phyloP scores from a whole-genome alignment of 192 early-diverging fungal genomes.

The Entophlyctis luteolus region DNA sequence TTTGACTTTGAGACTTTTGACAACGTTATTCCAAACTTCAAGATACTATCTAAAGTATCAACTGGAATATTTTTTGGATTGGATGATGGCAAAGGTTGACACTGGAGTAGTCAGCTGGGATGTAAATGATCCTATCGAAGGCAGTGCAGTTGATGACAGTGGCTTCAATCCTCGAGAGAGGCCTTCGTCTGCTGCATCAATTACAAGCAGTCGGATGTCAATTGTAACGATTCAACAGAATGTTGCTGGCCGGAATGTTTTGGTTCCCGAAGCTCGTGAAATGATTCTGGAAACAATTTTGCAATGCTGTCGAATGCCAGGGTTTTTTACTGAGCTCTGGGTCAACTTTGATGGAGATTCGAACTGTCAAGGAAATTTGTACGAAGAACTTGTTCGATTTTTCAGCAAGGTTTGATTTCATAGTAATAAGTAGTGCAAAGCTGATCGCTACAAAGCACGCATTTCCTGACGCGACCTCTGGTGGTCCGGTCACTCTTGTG shows the following conservation, averaged over 20 bases:
- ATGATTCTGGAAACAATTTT: slow-evolving; percentile 76
- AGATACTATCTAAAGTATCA: slow-evolving; percentile 69
- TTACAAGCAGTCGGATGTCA: background rate
- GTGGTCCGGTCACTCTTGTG: slow-evolving; percentile 44
- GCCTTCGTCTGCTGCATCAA: background rate
- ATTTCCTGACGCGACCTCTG: slow-evolving; percentile 71
- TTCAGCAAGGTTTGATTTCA: slow-evolving; percentile 60
- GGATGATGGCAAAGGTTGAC: slow-evolving; percentile 45
- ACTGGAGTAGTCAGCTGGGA: slow-evolving; percentile 51
- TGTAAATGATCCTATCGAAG: slow-evolving; percentile 38
- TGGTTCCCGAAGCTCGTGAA: slow-evolving; percentile 79
- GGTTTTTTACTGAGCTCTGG: slow-evolving; percentile 84
- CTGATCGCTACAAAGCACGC: slow-evolving; percentile 34
- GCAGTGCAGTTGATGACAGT: background rate
- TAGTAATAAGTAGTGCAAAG: background rate
- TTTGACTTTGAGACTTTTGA: slow-evolving; percentile 59
- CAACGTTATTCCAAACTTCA: slow-evolving; percentile 68
- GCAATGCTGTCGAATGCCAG: slow-evolving; percentile 68
- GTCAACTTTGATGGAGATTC: slow-evolving; percentile 91
- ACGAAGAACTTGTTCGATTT: slow-evolving; percentile 78
- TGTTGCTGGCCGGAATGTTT: slow-evolving; percentile 30
- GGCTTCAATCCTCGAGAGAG: too few relatives aligned
- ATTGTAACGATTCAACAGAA: background rate
- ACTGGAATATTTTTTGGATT: slow-evolving; percentile 68
- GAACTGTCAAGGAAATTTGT: slow-evolving; percentile 71